phyloP scores from a whole-genome alignment of 805 yeast species.

The Nakazawaea pomicola region DNA sequence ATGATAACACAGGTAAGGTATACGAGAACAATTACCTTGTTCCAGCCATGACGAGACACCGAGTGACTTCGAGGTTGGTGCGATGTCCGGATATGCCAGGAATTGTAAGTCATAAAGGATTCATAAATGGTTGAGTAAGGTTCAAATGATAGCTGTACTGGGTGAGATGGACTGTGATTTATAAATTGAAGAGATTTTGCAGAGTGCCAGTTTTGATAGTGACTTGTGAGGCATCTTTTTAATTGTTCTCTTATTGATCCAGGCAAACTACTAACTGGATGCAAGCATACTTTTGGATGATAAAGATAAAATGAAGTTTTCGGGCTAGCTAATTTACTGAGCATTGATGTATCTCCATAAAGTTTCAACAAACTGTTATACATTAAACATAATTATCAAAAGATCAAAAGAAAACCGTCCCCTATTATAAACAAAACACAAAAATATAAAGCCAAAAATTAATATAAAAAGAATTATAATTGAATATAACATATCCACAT shows the following conservation, averaged over 20 bases:
- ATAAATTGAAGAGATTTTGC: neutral
- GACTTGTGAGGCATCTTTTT: no score
- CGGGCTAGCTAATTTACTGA: no score
- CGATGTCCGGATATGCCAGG: neutral
- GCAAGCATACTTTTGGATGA: no score
- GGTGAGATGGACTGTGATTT: conserved; percentile 1
- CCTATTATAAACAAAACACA: neutral
- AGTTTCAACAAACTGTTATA: no score
- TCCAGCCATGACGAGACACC: conserved; percentile 6
- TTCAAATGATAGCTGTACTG: neutral
- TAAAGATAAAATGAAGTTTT: no score
- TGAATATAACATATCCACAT: neutral
- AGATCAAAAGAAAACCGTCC: no score
- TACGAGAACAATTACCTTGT: neutral
- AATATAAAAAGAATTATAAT: neutral
- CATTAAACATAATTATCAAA: no score
- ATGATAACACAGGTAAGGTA: no score
- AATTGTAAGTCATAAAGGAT: neutral
- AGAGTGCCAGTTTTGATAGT: no score
- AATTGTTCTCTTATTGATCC: no score
- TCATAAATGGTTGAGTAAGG: neutral
- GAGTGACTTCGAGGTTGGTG: neutral
- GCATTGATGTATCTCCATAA: no score
- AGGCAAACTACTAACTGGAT: no score
- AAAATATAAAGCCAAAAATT: neutral